These are phyloP conservation scores for Microcos paniculata DNA, from an alignment of 345 rosid species.

Conservation along the genomic window DNA sequence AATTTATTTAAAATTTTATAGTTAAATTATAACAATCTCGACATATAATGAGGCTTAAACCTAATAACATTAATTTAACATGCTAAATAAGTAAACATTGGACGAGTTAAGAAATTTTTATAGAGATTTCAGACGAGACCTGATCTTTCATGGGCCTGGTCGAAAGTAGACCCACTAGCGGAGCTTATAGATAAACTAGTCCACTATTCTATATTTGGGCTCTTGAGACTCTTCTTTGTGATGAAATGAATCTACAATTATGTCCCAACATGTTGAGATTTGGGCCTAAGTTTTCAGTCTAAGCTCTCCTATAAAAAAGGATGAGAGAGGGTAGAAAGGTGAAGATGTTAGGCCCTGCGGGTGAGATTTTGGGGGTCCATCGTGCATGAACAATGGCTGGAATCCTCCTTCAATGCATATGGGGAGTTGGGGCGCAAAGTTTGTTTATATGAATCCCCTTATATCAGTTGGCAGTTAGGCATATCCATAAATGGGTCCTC, in stretches of 20 bases:
- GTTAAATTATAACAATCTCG: too few relatives aligned
- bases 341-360: background rate
- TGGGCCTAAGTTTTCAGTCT: background rate
- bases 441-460: background rate
- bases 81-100: too few relatives aligned
- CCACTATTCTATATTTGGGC: background rate
- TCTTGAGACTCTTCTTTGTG: background rate
- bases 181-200: background rate
- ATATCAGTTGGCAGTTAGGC: background rate
- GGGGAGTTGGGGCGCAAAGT: background rate
- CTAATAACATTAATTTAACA: too few relatives aligned
- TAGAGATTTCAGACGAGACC: too few relatives aligned
- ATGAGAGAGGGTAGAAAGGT: background rate
- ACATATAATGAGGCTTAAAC: too few relatives aligned
- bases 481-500: background rate
- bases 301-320: too few relatives aligned
- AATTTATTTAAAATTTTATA: too few relatives aligned
- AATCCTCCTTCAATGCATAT: background rate
- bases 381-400: background rate
- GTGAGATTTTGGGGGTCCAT: background rate
- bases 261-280: background rate
- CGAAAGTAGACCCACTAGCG: background rate
- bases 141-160: background rate
- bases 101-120: too few relatives aligned
- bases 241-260: too few relatives aligned